Percentiles rank a stretch among this genome's conserved stretches.
Evolutionary conservation across 768 basidiomycete species (phyloP).

Genomic region (Boletellus emodensis): DNA sequence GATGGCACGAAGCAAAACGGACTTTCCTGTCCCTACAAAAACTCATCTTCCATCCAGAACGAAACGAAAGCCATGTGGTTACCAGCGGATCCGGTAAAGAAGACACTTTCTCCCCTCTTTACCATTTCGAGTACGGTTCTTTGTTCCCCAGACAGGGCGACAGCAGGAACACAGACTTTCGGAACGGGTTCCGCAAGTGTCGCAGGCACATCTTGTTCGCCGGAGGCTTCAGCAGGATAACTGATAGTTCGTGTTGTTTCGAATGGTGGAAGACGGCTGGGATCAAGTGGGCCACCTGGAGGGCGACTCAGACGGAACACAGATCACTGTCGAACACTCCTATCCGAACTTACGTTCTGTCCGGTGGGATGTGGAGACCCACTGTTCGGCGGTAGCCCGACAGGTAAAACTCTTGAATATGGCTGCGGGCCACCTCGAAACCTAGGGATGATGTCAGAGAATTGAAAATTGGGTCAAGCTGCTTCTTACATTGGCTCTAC

Average conservation of each 20-base stretch:
- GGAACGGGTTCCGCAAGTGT: neutral
- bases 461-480: neutral
- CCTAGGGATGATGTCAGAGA: conserved; percentile 32
- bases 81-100: conserved; percentile 87
- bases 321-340: neutral
- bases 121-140: conserved; percentile 47
- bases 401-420: conserved; percentile 51
- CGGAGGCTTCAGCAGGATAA: neutral
- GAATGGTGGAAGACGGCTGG: neutral
- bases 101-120: conserved; percentile 59
- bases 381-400: conserved; percentile 44
- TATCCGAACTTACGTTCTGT: conserved; percentile 17
- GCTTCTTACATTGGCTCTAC: conserved; percentile 40
- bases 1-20: conserved; percentile 73
- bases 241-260: neutral
- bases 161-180: conserved; percentile 7
- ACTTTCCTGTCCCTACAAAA: conserved; percentile 71
- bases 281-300: conserved; percentile 3
- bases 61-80: neutral
- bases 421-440: conserved; percentile 49
- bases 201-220: neutral
- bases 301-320: neutral
- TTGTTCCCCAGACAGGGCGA: conserved; percentile 53
- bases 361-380: conserved; percentile 31
- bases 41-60: neutral